Base-by-base conservation (phyloP, 164 flowering plant genomes). In the Nelumbo lutea region DNA sequence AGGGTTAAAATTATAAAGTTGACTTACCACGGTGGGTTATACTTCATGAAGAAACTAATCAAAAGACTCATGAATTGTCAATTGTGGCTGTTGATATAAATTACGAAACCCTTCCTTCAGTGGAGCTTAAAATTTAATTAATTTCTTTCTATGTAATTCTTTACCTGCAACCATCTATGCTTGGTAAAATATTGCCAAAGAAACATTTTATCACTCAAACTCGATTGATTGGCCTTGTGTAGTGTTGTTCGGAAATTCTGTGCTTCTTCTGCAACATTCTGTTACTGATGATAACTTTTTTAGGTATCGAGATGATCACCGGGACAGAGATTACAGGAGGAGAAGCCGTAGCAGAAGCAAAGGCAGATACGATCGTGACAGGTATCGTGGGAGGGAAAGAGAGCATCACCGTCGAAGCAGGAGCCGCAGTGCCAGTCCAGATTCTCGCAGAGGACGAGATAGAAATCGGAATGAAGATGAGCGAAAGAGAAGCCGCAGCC, bases 271-370 rank as follows among this genome's bases (percentile, higher is more conserved):
- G 51, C 3, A 7, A 5, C 6, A 61, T 5, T 38, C n/a, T 8
- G 46, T 10, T 9, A 44, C 47, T 15, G 40, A 43, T 42, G 13
- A 10, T 5, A 7, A 62, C 15, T 4, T 64, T 1, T 68, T 55
- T 45, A 84, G 86, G 75, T 67, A 76, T 15, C 57, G 84, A 9
- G 86, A 82, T 79, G 85, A 83, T 11, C 64, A 79, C 51, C 76
- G 81, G 64, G 85, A 80, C 57, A 78, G 83, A 65, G 89, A 85
- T 62, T 75, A 75, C 61, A 71, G 77, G 74, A 82, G 79, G 70
- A 80, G 85, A 67, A 82, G 87, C 51, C 84, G 84, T 53, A 86
- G 90, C 59, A 75, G 88, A 67, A 87, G 90, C 62, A 66, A 66
- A 70, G 88, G 78, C 40, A 80, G 83, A 72, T 72, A 78, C 78